Base-by-base conservation (phyloP, 257 asterid species). In the Asclepias syriaca region DNA sequence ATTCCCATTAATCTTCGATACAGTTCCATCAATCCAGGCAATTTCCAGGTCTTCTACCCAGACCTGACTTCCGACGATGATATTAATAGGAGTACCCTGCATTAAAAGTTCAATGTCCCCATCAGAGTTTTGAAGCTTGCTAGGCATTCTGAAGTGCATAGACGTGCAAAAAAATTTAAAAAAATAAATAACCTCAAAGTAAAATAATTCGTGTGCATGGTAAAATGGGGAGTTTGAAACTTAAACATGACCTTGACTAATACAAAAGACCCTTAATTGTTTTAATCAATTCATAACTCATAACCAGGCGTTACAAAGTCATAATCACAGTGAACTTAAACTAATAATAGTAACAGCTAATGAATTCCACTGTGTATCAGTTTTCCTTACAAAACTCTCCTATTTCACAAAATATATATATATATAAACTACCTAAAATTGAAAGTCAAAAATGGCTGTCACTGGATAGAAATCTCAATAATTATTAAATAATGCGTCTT, bases 21-120 rank as follows among this genome's bases (percentile, higher is more conserved):
- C 99, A 70, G 71, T 75, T 74, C 96, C 99, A 73, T 83, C 96
- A 66, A 87, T 76, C 97, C 97, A 94, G 72, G 93, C 87, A 85
- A 78, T 63, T 4, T 84, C 85, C 57, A 88, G 87, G 73, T 94
- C 99, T 81, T 94, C 97, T 73, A 77, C 84, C 99, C 99, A 94
- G 77, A 94, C 96, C 74, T 88, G 91, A 84, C 96, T 89, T 73
- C 98, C 99, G 60, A 83, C 93, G 51, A 84, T 82, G 79, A 94
- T 88, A 79, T 91, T 89, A 67, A 87, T 87, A 74, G 89, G 95
- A 80, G 97, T 84, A 50, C 95, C 89, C 97, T 94, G 93, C 95
- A 86, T 81, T 59, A 63, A 67, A 72, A 73, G 79, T 75, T 74
- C 65, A 80, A 16, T 16, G 65, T 43, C 24, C 24, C 11, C 70